phyloP scores from a whole-genome alignment of 2,329 filamentous ascomycete species.

The Aspergillus bombycis region DNA sequence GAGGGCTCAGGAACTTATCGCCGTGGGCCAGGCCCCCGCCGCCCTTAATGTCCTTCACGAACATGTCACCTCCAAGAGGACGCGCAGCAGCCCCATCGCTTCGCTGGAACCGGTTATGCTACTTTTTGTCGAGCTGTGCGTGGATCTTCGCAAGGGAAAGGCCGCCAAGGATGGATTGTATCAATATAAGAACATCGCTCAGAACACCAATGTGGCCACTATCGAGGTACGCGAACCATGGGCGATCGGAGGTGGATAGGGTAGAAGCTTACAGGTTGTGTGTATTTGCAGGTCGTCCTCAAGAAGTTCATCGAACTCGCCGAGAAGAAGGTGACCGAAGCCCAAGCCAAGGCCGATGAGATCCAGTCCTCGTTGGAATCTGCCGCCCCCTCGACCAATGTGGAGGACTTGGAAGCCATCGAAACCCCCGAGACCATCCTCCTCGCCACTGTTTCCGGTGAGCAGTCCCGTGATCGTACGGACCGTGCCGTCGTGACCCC shows the following conservation, averaged over 20 bases:
- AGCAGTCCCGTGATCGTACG: constrained; percentile 95
- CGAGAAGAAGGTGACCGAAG: constrained; percentile 92
- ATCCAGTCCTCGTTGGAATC: constrained; percentile 86
- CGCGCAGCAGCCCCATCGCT: constrained; percentile 93
- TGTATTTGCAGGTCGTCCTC: constrained; percentile 70
- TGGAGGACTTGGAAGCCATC: constrained; percentile 94
- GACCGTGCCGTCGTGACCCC: constrained; percentile 97
- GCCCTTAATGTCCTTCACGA: constrained; percentile 95
- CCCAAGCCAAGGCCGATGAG: constrained; percentile 94
- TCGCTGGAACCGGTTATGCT: constrained; percentile 98
- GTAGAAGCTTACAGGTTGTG: constrained; percentile 12
- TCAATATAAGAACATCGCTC: constrained; percentile 99
- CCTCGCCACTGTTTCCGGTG: constrained; percentile 94
- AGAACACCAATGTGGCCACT: constrained; percentile 97
- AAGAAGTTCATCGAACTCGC: constrained; percentile 98
- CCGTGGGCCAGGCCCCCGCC: constrained; percentile 88
- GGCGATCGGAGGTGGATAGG: neutral
- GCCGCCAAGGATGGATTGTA: constrained; percentile 98
- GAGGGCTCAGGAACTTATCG: constrained; percentile 97
- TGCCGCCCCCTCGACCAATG: constrained; percentile 68
- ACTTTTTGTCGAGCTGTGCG: constrained; percentile 92
- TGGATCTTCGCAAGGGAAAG: constrained; percentile 97
- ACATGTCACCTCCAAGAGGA: constrained; percentile 98
- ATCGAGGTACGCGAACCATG: constrained; percentile 70
- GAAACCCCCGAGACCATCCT: constrained; percentile 98